Conservation (phyloP, 257 asterid species). For the Lavandula angustifolia region DNA sequence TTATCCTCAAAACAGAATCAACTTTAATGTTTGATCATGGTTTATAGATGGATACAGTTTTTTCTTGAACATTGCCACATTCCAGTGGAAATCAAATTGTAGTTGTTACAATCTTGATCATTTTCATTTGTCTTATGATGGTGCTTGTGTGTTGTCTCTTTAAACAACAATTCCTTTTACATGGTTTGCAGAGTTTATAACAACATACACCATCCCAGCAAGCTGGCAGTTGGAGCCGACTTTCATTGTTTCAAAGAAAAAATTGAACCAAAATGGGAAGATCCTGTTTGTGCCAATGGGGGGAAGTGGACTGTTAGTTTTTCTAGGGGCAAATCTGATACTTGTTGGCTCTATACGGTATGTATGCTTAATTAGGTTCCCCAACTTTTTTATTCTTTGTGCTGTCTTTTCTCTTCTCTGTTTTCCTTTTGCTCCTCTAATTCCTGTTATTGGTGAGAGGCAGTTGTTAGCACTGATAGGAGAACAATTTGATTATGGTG, state of each 20-base stretch:
- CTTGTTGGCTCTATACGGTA: conserved; percentile 89
- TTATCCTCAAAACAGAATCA: not conserved
- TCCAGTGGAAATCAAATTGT: not conserved
- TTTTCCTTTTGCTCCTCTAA: not conserved
- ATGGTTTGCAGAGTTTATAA: conserved; percentile 67
- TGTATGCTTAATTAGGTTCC: not conserved
- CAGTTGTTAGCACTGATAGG: conserved; percentile 94
- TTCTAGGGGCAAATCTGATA: conserved; percentile 72
- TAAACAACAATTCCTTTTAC: not conserved
- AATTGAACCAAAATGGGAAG: conserved; percentile 96
- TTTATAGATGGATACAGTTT: not conserved
- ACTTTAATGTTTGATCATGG: not conserved
- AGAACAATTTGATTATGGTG: conserved; percentile 90
- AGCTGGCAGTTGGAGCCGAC: conserved; percentile 75
- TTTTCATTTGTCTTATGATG: conserved; percentile 1
- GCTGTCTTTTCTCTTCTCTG: not conserved
- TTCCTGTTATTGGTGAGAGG: conserved; percentile 17
- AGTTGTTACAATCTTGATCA: not conserved
- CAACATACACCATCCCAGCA: conserved; percentile 86
- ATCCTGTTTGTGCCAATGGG: conserved; percentile 90
- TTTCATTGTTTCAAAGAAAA: conserved; percentile 82
- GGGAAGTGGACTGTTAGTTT: conserved; percentile 82
- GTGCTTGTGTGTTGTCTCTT: conserved; percentile 13
- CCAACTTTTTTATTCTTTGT: not conserved
- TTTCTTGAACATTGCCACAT: not conserved